Conservation (phyloP, 1,139 yeast species). For the Protomyces pachydermus region DNA sequence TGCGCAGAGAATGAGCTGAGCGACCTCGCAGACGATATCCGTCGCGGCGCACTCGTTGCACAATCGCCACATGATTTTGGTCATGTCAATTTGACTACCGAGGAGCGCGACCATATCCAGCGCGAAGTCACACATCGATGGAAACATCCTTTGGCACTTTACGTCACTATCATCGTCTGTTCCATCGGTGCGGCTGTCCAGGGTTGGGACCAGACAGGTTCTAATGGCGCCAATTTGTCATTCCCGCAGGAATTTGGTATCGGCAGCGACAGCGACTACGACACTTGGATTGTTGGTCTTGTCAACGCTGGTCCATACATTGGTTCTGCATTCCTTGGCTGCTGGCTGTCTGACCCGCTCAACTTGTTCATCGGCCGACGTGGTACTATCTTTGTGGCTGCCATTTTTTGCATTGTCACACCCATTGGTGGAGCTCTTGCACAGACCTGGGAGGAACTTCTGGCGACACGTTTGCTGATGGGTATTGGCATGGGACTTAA, state of each 20-base stretch:
- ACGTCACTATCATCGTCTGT: conserved; percentile 63
- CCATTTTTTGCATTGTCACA: conserved; percentile 58
- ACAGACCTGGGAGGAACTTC: conserved; percentile 68
- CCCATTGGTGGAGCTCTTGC: conserved; percentile 76
- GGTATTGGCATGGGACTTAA: conserved; percentile 80
- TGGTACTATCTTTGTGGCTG: conserved; percentile 66
- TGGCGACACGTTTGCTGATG: conserved; percentile 63
- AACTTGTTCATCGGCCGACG: conserved; percentile 65
- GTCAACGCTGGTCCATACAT: conserved; percentile 79
- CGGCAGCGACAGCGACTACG: conserved; percentile 40
- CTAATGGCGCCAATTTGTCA: conserved; percentile 74
- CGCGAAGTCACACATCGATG: conserved; percentile 58
- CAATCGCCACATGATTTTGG: conserved; percentile 58
- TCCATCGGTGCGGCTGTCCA: conserved; percentile 89
- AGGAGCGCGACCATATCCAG: conserved; percentile 54
- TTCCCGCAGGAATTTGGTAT: conserved; percentile 53
- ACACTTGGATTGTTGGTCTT: conserved; percentile 67
- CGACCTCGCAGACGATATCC: conserved; percentile 43
- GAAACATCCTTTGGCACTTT: conserved; percentile 57
- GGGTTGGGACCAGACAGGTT: conserved; percentile 88
- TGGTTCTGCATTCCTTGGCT: conserved; percentile 63
- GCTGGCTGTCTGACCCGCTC: conserved; percentile 68
- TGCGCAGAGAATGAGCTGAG: conserved; percentile 42
- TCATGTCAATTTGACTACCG: conserved; percentile 56
- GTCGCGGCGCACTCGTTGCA: conserved; percentile 71